These are phyloP conservation scores for Paracoccidioides brasiliensis DNA, from an alignment of 2,329 filamentous ascomycete species.

Conservation along the genomic window DNA sequence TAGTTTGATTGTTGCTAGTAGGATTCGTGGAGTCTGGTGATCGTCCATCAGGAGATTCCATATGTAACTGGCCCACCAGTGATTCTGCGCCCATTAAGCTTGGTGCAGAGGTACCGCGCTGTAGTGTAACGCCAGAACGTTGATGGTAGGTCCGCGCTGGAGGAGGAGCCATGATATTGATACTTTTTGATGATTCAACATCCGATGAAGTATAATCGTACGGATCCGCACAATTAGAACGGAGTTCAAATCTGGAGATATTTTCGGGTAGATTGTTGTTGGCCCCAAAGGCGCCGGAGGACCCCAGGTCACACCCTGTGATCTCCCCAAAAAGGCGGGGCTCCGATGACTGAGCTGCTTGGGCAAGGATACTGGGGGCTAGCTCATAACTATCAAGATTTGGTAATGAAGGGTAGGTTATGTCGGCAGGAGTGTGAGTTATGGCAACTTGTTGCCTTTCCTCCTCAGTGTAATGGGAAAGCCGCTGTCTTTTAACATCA, in stretches of 20 bases:
- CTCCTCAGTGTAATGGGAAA: slow-evolving; percentile 4
- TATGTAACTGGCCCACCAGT: slow-evolving; percentile 35
- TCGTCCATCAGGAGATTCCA: slow-evolving; percentile 31
- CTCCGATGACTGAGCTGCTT: slow-evolving; percentile 11
- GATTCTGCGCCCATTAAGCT: slow-evolving; percentile 37
- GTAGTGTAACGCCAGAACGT: slow-evolving; percentile 12
- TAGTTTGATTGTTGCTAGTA: slow-evolving; percentile 21
- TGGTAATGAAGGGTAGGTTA: slow-evolving; percentile 33
- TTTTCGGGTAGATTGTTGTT: slow-evolving; percentile 17
- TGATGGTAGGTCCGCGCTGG: slow-evolving; percentile 6
- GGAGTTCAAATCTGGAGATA: slow-evolving; percentile 11
- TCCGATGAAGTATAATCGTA: slow-evolving; percentile 26
- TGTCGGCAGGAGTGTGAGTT: slow-evolving; percentile 14
- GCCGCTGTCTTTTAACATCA: slow-evolving; percentile 10
- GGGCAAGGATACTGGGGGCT: slow-evolving; percentile 8
- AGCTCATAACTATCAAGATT: slow-evolving; percentile 25
- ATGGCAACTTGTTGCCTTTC: slow-evolving; percentile 2
- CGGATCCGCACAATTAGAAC: slow-evolving; percentile 11
- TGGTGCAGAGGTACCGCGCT: slow-evolving; percentile 27
- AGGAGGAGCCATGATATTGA: slow-evolving; percentile 5
- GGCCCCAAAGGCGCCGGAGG: slow-evolving; percentile 36
- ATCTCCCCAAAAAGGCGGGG: slow-evolving; percentile 49
- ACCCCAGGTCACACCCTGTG: slow-evolving; percentile 40
- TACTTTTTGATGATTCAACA: slow-evolving; percentile 6
- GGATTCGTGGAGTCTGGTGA: slow-evolving; percentile 19